These are phyloP conservation scores for Plectosphaerella plurivora DNA, from an alignment of 2,329 filamentous ascomycete genomes.

Conservation along the genomic window DNA sequence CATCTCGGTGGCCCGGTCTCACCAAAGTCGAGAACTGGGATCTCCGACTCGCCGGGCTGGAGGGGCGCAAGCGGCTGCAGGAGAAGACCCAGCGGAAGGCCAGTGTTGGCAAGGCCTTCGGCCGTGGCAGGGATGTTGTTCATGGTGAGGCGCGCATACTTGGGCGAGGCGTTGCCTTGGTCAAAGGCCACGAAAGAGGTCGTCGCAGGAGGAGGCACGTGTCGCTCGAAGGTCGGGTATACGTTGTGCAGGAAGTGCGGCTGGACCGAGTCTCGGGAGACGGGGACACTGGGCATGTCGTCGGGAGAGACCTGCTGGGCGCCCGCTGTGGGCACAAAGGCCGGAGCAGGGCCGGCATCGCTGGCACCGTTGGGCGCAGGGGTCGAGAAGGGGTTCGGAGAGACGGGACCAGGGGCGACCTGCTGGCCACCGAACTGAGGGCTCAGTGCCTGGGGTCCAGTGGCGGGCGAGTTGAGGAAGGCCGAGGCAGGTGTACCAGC, in stretches of 20 bases:
- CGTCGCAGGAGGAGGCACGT: conserved; percentile 82
- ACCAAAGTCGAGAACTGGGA: conserved; percentile 94
- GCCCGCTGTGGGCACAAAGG: conserved; percentile 54
- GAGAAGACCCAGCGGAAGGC: conserved; percentile 79
- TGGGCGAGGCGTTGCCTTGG: conserved; percentile 94
- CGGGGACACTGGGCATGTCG: conserved; percentile 86
- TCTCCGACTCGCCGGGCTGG: conserved; percentile 77
- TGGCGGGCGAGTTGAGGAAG: conserved; percentile 27
- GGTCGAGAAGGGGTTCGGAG: conserved; percentile 18
- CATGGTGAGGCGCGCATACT: conserved; percentile 84
- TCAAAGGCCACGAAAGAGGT: conserved; percentile 91
- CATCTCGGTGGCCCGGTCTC: conserved; percentile 87
- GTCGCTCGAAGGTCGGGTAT: conserved; percentile 93
- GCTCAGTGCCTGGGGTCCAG: conserved; percentile 34
- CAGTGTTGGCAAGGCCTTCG: conserved; percentile 76
- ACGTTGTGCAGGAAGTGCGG: conserved; percentile 82
- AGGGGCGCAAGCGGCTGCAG: conserved; percentile 82
- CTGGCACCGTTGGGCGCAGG: conserved; percentile 20
- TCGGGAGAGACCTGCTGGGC: conserved; percentile 81
- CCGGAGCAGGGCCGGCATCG: conserved; percentile 32
- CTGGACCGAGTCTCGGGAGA: conserved; percentile 76
- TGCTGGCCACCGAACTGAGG: conserved; percentile 53
- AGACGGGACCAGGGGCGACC: conserved; percentile 18
- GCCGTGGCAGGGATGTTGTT: conserved; percentile 85
- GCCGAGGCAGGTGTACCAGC: conserved; percentile 43